A percentile compares a stretch with the other conserved stretches of the same genome.
Conservation (phyloP, 352 stramenopile species). For the Phytophthora constricta region DNA sequence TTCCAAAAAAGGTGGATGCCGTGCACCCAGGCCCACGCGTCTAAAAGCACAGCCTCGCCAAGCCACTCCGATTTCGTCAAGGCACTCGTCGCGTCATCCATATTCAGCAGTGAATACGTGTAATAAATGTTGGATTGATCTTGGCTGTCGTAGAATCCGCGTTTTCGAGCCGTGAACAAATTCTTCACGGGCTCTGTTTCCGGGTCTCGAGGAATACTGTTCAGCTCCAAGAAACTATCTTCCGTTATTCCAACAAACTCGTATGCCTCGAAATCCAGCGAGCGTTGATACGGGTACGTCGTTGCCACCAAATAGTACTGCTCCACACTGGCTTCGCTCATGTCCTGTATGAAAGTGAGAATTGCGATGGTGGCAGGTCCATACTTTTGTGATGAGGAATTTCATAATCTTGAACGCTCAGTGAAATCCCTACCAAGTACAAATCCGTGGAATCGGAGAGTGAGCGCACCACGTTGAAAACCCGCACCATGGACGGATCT, state of each 20-base stretch:
- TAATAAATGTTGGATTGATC: slow-evolving; percentile 35
- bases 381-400: slow-evolving; percentile 22
- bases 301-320: slow-evolving; percentile 38
- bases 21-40: slow-evolving; percentile 54
- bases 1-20: slow-evolving; percentile 42
- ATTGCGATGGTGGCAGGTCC: slow-evolving; percentile 34
- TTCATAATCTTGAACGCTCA: slow-evolving; percentile 46
- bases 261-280: slow-evolving; percentile 39
- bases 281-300: slow-evolving; percentile 39
- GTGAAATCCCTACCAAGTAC: slow-evolving; percentile 26
- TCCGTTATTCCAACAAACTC: slow-evolving; percentile 22
- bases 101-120: slow-evolving; percentile 24
- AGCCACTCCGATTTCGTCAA: slow-evolving; percentile 30
- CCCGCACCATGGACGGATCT: slow-evolving; percentile 19
- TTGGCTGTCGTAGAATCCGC: slow-evolving; percentile 40
- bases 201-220: slow-evolving; percentile 21
- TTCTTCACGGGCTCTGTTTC: slow-evolving; percentile 32
- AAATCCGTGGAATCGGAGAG: slow-evolving; percentile 18
- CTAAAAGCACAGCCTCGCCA: slow-evolving; percentile 18
- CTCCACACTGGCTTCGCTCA: slow-evolving; percentile 26
- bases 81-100: slow-evolving; percentile 17
- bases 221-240: slow-evolving; percentile 29
- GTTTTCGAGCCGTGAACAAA: slow-evolving; percentile 32
- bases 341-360: slow-evolving; percentile 33
- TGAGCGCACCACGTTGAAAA: slow-evolving; percentile 43